Evolutionary conservation across 2,329 filamentous ascomycete genomes (phyloP), one percentile per base, ranked within the genome.

Genomic region (Juglanconis sp.): DNA sequence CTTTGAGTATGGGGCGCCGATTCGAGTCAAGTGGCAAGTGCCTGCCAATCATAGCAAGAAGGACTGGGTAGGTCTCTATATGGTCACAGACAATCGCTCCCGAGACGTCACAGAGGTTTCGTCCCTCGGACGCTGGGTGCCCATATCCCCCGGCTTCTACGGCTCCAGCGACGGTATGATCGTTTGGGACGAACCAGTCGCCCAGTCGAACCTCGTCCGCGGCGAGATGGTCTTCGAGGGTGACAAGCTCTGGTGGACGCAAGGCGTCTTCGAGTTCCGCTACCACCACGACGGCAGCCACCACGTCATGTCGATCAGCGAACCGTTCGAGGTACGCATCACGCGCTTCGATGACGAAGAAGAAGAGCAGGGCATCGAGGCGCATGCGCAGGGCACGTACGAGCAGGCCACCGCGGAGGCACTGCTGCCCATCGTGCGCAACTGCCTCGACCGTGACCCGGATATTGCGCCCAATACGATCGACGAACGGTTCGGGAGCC

Each of bases 181-280:
- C 3, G 77, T 86, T 1, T 87, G 84, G 9, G 88, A 97, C 68
- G 78, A 86, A 40, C 77, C 83, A 1, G 73, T 87, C 1, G 71
- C 79, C 65, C 76, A 65, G 77, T 79, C 68, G 1, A 81, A 90
- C 60, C 81, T 87, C 65, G 83, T 91, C 4, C 82, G 84, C 11
- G 95, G 95, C 48, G 92, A 96, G 72, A 88, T 98, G 69, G 75
- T 91, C 11, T 98, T 99, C 71, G 81, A 87, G 9, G 93, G 95
- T 52, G 93, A 98, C 77, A 96, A 96, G 76, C 83, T 97, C 2
- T 99, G 92, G 88, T 99, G 95, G 95, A 96, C 90, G 0, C 90
- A 94, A 63, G 95, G 95, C 57, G 90, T 96, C 3, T 99, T 96
- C 70, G 95, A 99, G 71, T 96, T 99, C 79, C 87, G 95, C 46